Evolutionary conservation across 805 yeast species (phyloP).

Genomic region (Saturnispora galanensis): DNA sequence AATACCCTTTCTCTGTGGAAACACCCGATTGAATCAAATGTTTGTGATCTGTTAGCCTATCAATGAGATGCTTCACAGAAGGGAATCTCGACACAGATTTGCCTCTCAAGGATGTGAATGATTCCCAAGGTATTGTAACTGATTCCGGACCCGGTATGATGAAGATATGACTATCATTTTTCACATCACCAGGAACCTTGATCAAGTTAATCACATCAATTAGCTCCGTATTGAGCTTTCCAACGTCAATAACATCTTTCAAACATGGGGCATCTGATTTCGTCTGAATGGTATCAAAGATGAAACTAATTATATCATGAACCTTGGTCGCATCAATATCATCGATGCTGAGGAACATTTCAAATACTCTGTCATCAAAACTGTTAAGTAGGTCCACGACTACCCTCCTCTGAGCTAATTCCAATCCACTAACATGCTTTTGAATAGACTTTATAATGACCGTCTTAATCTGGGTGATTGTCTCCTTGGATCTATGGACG

Average conservation of each 20-base stretch:
- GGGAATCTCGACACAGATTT: constrained; percentile 70
- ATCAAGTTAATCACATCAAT: constrained; percentile 12
- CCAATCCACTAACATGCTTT: neutral
- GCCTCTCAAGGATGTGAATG: constrained; percentile 43
- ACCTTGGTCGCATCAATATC: constrained; percentile 18
- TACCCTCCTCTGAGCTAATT: neutral
- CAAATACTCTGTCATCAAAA: constrained; percentile 7
- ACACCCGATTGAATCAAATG: constrained; percentile 14
- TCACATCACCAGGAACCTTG: constrained; percentile 15
- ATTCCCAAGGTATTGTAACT: constrained; percentile 85
- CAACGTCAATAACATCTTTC: constrained; percentile 14
- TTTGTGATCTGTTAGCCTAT: constrained; percentile 24
- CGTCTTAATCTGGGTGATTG: constrained; percentile 27
- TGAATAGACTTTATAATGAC: constrained; percentile 22
- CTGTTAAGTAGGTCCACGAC: neutral
- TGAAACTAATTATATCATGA: constrained; percentile 55
- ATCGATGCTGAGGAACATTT: constrained; percentile 10
- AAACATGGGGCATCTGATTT: constrained; percentile 28
- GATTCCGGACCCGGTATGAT: constrained; percentile 60
- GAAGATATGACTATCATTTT: constrained; percentile 43
- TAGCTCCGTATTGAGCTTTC: neutral
- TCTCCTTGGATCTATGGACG: constrained; percentile 18
- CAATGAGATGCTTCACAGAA: constrained; percentile 38
- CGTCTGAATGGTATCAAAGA: constrained; percentile 50
- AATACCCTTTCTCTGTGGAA: constrained; percentile 34